phyloP scores from a whole-genome alignment of 192 early-diverging fungal genomes.

The Rhizophagus sp. region DNA sequence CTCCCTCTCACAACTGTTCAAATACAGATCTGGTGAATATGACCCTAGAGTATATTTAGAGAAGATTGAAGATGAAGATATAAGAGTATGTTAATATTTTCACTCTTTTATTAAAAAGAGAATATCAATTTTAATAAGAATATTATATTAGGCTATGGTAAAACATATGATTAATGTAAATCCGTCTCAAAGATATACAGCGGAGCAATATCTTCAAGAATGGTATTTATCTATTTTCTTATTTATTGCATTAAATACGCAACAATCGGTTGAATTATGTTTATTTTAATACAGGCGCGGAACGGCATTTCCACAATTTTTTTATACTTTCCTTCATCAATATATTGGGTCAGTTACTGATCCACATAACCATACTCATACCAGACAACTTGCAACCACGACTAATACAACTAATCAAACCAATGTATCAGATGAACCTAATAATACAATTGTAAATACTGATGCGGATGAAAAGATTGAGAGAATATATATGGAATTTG shows the following conservation, averaged over 20 bases:
- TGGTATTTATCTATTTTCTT: slow-evolving; percentile 50
- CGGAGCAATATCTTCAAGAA: slow-evolving; percentile 72
- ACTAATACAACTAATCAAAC: slow-evolving; percentile 26
- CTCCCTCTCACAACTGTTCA: slow-evolving; percentile 86
- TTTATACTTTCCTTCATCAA: slow-evolving; percentile 72
- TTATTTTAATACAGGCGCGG: slow-evolving; percentile 55
- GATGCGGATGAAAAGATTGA: slow-evolving; percentile 80
- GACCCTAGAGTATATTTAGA: slow-evolving; percentile 67
- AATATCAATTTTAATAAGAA: neutral
- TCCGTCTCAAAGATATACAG: slow-evolving; percentile 69
- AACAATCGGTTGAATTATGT: neutral
- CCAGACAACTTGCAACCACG: slow-evolving; percentile 21
- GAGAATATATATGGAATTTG: slow-evolving; percentile 72
- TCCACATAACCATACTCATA: slow-evolving; percentile 31
- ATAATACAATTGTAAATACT: slow-evolving; percentile 36
- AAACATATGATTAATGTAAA: slow-evolving; percentile 88
- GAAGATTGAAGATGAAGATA: slow-evolving; percentile 80
- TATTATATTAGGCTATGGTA: slow-evolving; percentile 59
- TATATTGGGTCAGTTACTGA: slow-evolving; percentile 69
- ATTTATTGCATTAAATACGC: neutral
- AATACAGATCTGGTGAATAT: slow-evolving; percentile 83
- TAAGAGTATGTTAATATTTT: slow-evolving; percentile 50
- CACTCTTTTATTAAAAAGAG: neutral
- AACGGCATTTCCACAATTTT: slow-evolving; percentile 74
- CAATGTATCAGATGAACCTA: neutral